These are phyloP conservation scores for Steccherinum ochraceum DNA, from an alignment of 768 basidiomycete genomes.

Conservation along the genomic window DNA sequence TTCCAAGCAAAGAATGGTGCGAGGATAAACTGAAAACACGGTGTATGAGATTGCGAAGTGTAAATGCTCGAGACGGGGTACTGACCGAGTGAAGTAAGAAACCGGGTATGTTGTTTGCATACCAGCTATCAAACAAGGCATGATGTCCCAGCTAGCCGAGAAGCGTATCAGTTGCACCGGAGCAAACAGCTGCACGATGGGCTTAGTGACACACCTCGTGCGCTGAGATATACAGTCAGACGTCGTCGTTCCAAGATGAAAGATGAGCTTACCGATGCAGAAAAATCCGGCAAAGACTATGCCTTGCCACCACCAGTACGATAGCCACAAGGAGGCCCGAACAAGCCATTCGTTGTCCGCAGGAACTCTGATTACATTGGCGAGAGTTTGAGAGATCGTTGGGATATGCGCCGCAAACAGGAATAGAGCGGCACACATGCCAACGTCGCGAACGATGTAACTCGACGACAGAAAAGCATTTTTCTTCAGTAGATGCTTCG, in stretches of 20 bases:
- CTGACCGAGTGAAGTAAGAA: conserved; percentile 24
- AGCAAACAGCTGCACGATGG: background rate
- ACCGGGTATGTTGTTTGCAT: conserved; percentile 22
- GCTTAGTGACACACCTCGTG: conserved; percentile 13
- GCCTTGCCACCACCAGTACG: conserved; percentile 48
- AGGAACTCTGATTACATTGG: conserved; percentile 31
- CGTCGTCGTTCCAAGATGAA: background rate
- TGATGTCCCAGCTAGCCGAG: conserved; percentile 24
- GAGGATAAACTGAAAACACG: conserved; percentile 18
- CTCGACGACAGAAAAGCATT: conserved; percentile 31
- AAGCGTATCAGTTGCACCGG: background rate
- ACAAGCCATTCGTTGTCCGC: conserved; percentile 26
- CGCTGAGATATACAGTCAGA: conserved; percentile 10
- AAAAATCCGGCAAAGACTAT: conserved; percentile 47
- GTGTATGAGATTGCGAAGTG: background rate
- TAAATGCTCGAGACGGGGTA: background rate
- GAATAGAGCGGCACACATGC: conserved; percentile 36
- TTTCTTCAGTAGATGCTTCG: conserved; percentile 44
- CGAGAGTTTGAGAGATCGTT: conserved; percentile 30
- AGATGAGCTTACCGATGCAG: conserved; percentile 35
- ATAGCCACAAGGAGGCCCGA: conserved; percentile 34
- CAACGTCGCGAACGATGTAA: conserved; percentile 41
- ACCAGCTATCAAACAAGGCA: conserved; percentile 18
- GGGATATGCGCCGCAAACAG: conserved; percentile 38
- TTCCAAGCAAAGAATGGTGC: conserved; percentile 26